A percentile compares a stretch with the other conserved stretches of the same genome.
Conservation (phyloP, 1,284 basidiomycete genomes). For the Athelia sp. region DNA sequence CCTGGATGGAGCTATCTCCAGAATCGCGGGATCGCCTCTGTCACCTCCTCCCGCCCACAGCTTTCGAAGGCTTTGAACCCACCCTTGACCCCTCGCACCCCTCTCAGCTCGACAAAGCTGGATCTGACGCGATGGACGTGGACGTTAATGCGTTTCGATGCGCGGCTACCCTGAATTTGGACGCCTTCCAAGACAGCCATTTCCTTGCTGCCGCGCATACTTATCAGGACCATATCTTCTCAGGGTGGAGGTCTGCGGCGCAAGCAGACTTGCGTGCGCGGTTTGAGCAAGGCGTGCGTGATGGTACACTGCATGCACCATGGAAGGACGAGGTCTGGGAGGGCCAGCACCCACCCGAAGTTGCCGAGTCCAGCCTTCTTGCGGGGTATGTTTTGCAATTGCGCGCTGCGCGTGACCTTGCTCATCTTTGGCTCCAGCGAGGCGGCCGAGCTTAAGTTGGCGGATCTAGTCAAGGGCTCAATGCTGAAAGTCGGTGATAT, state of each 20-base stretch:
- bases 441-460: slow-evolving; percentile 36
- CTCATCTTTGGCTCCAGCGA: slow-evolving; percentile 18
- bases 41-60: slow-evolving; percentile 44
- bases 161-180: slow-evolving; percentile 25
- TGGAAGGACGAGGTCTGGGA: slow-evolving; percentile 64
- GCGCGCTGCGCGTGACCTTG: not conserved
- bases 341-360: slow-evolving; percentile 31
- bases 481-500: slow-evolving; percentile 48
- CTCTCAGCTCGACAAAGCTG: slow-evolving; percentile 15
- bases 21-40: slow-evolving; percentile 37
- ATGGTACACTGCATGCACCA: slow-evolving; percentile 43
- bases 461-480: slow-evolving; percentile 36
- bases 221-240: slow-evolving; percentile 55
- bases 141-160: slow-evolving; percentile 9
- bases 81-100: slow-evolving; percentile 38
- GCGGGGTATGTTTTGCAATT: slow-evolving; percentile 19
- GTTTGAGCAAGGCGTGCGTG: slow-evolving; percentile 35
- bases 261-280: slow-evolving; percentile 37
- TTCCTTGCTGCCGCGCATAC: slow-evolving; percentile 50
- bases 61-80: slow-evolving; percentile 34
- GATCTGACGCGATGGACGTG: slow-evolving; percentile 23
- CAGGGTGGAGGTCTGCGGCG: slow-evolving; percentile 42
- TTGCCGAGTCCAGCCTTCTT: slow-evolving; percentile 7
- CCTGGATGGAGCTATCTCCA: slow-evolving; percentile 43
- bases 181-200: slow-evolving; percentile 46